Evolutionary conservation across 2,329 filamentous ascomycete species (phyloP).

Genomic region (Colletotrichum liriopes): DNA sequence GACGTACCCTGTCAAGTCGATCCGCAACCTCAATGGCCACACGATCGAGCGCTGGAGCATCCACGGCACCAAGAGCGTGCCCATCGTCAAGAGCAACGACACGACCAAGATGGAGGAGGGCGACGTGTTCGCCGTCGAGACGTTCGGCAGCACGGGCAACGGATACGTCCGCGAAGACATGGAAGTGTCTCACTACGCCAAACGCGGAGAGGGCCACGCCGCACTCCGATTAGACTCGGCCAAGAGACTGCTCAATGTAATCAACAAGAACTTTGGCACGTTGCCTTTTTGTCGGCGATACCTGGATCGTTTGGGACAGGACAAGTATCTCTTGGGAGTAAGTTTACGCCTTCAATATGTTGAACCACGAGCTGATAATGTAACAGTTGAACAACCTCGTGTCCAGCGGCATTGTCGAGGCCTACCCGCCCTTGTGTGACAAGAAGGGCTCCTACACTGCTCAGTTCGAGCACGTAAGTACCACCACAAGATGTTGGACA

Average conservation of each 20-base stretch:
- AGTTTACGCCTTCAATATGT: constrained; percentile 54
- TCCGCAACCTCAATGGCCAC: constrained; percentile 82
- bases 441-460: constrained; percentile 96
- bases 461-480: constrained; percentile 92
- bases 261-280: constrained; percentile 97
- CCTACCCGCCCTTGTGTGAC: constrained; percentile 91
- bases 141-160: constrained; percentile 85
- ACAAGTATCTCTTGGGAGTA: constrained; percentile 93
- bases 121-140: constrained; percentile 87
- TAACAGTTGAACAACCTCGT: constrained; percentile 87
- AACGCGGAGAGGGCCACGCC: constrained; percentile 80
- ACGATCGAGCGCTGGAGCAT: constrained; percentile 84
- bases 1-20: constrained; percentile 78
- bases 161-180: constrained; percentile 83
- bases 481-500: background rate
- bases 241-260: constrained; percentile 87
- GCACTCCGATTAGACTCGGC: constrained; percentile 85
- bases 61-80: constrained; percentile 85
- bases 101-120: constrained; percentile 90
- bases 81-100: constrained; percentile 83
- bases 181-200: constrained; percentile 92
- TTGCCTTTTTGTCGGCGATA: constrained; percentile 93
- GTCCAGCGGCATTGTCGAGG: constrained; percentile 85
- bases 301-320: constrained; percentile 91
- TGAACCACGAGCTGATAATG: constrained; percentile 51